Evolutionary conservation across 2,329 filamentous ascomycete genomes (phyloP).

Genomic region (Onygenales sp.): DNA sequence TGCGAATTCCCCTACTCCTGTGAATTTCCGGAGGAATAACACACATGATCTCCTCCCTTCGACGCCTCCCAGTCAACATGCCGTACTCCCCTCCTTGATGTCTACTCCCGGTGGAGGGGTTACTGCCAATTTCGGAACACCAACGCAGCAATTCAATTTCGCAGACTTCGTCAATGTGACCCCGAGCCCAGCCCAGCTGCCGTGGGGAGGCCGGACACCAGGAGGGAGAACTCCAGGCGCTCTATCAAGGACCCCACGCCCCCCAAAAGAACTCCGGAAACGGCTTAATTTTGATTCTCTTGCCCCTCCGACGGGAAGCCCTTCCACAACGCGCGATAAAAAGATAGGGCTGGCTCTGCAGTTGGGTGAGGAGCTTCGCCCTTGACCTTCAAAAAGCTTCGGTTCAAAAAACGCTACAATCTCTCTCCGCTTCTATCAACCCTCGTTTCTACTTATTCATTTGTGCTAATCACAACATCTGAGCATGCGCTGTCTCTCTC

Average conservation of each 20-base stretch:
- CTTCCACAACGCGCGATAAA: conserved; percentile 27
- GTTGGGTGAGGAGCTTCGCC: conserved; percentile 54
- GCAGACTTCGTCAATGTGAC: conserved; percentile 97
- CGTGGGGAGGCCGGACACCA: conserved; percentile 57
- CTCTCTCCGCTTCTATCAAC: no score
- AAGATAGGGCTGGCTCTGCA: conserved; percentile 52
- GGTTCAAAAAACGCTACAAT: no score
- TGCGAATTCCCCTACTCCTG: conserved; percentile 83
- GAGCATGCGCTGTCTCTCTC: no score
- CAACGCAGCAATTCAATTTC: conserved; percentile 82
- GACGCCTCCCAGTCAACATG: conserved; percentile 62
- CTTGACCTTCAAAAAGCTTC: conserved; percentile 21
- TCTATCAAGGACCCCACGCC: conserved; percentile 56
- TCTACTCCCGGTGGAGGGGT: conserved; percentile 58
- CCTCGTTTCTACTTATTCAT: no score
- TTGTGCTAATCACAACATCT: no score
- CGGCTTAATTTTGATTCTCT: conserved; percentile 74
- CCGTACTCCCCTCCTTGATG: conserved; percentile 41
- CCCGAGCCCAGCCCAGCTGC: conserved; percentile 82
- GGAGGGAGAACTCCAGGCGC: conserved; percentile 22
- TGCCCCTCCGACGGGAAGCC: conserved; percentile 45
- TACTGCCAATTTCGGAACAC: conserved; percentile 66
- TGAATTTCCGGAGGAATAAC: conserved; percentile 44
- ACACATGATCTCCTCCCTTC: conserved; percentile 53
- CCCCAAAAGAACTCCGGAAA: conserved; percentile 59